phyloP scores from a whole-genome alignment of 2,329 filamentous ascomycete genomes.

The Pseudogymnoascus sp. region DNA sequence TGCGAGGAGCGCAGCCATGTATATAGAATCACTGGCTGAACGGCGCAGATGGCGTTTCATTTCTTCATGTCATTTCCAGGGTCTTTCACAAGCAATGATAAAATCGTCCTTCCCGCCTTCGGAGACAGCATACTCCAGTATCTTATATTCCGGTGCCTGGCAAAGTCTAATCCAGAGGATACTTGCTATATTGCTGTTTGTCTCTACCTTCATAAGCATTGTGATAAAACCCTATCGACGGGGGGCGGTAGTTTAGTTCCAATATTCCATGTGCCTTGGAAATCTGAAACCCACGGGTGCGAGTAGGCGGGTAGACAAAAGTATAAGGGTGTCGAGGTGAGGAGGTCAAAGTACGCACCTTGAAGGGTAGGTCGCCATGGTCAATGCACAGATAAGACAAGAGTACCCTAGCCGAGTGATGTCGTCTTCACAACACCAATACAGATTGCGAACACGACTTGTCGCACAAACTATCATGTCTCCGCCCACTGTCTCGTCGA shows the following conservation, averaged over 20 bases:
- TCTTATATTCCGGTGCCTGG: background rate
- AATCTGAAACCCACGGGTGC: background rate
- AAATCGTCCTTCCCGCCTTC: background rate
- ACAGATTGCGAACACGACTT: background rate
- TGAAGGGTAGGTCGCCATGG: slow-evolving; percentile 2
- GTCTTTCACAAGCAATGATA: background rate
- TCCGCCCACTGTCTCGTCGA: background rate
- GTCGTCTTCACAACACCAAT: slow-evolving; percentile 4
- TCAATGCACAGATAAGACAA: slow-evolving; percentile 3
- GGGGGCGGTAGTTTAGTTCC: background rate
- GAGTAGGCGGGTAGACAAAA: background rate
- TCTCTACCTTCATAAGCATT: background rate
- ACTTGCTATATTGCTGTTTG: background rate
- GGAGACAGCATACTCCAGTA: background rate
- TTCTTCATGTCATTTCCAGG: background rate
- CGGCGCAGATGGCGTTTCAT: slow-evolving; percentile 4
- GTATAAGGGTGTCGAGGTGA: background rate
- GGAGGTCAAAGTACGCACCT: background rate
- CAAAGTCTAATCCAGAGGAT: background rate
- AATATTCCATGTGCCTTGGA: background rate
- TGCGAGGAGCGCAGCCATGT: slow-evolving; percentile 3
- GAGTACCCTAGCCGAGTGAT: slow-evolving; percentile 7
- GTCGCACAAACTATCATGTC: background rate
- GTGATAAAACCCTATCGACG: background rate
- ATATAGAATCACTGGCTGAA: slow-evolving; percentile 9